phyloP scores from a whole-genome alignment of 1,284 basidiomycete genomes.

The Pascua sp. region DNA sequence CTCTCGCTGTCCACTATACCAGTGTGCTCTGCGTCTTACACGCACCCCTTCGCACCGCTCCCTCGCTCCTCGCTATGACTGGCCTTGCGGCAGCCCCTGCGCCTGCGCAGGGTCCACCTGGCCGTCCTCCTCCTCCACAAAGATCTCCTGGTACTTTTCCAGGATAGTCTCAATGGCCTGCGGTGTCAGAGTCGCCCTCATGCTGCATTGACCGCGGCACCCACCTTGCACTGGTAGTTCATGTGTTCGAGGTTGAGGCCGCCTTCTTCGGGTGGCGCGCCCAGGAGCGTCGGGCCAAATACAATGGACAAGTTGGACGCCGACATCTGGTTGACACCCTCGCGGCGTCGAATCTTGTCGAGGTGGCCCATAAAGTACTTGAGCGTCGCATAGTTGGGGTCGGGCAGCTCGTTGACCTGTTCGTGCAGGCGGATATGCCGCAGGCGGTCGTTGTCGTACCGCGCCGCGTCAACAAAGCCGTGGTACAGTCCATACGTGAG shows the following conservation, averaged over 20 bases:
- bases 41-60: no score
- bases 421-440: slow-evolving; percentile 94
- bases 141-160: slow-evolving; percentile 79
- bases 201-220: slow-evolving; percentile 32
- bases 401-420: slow-evolving; percentile 93
- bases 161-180: slow-evolving; percentile 83
- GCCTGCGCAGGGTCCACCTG: slow-evolving; percentile 5
- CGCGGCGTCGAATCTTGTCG: slow-evolving; percentile 73
- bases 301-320: slow-evolving; percentile 92
- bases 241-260: slow-evolving; percentile 58
- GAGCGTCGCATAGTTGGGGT: slow-evolving; percentile 95
- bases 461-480: slow-evolving; percentile 90
- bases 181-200: slow-evolving; percentile 12
- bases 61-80: not conserved
- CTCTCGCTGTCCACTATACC: no score
- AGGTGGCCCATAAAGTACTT: slow-evolving; percentile 95
- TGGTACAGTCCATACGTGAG: slow-evolving; percentile 80
- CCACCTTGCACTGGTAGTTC: slow-evolving; percentile 63
- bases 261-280: slow-evolving; percentile 54
- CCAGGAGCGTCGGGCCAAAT: slow-evolving; percentile 92
- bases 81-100: slow-evolving; percentile 5
- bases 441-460: slow-evolving; percentile 88
- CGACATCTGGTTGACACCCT: slow-evolving; percentile 84
- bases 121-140: slow-evolving; percentile 61
- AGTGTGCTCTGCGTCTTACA: no score